A percentile compares a stretch with the other conserved stretches of the same genome.
Evolutionary conservation across 352 stramenopile species (phyloP).

Genomic region (Globisporangium cederbergense): DNA sequence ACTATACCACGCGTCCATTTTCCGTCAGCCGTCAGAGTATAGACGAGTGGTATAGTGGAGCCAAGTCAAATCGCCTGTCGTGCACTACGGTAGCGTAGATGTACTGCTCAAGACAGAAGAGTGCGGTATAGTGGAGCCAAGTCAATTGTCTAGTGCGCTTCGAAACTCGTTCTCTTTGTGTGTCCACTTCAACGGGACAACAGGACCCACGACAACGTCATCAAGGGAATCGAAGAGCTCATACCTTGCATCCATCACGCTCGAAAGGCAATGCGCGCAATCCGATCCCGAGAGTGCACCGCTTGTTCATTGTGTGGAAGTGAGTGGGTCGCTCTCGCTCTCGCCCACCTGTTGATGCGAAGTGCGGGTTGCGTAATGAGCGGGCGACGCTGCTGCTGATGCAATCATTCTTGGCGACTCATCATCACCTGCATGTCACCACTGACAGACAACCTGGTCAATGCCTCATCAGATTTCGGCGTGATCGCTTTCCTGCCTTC

Average conservation of each 20-base stretch:
- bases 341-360: too few species aligned
- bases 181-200: background rate
- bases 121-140: too few species aligned
- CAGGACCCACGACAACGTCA: background rate
- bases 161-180: background rate
- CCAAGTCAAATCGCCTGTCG: too few species aligned
- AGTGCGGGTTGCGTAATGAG: background rate
- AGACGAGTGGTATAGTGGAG: too few species aligned
- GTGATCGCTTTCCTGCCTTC: background rate
- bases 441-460: background rate
- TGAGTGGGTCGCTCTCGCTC: background rate
- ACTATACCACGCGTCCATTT: too few species aligned
- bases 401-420: background rate
- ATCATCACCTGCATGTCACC: background rate
- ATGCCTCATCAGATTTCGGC: background rate
- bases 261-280: background rate
- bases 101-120: too few species aligned
- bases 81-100: too few species aligned
- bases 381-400: background rate
- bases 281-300: background rate
- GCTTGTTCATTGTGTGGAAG: too few species aligned
- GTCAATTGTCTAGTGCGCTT: too few species aligned
- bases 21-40: too few species aligned
- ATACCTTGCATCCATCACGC: background rate
- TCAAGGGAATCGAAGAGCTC: too few species aligned